These are phyloP conservation scores for Camelina hispida DNA, from an alignment of 345 rosid genomes.

Conservation along the genomic window DNA sequence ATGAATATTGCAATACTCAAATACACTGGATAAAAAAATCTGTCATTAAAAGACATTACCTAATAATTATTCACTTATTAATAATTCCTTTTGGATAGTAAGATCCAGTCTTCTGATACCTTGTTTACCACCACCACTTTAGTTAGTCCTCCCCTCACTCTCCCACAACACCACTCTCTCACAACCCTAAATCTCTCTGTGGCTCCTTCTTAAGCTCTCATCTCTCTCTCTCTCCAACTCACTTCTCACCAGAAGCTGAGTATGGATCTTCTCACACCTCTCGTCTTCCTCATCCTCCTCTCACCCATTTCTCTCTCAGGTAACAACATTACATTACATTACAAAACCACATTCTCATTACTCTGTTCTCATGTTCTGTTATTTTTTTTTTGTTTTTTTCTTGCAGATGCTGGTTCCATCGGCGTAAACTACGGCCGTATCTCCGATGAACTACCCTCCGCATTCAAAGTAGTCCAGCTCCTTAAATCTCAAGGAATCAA, in stretches of 20 bases:
- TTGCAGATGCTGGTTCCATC: constrained; percentile 72
- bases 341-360: neutral
- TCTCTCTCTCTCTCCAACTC: constrained; percentile 26
- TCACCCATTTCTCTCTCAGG: constrained; percentile 34
- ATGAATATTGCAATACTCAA: neutral
- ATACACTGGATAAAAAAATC: neutral
- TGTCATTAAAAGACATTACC: neutral
- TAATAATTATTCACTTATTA: neutral
- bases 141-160: neutral
- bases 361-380: neutral
- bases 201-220: neutral
- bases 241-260: constrained; percentile 35
- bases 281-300: constrained; percentile 27
- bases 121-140: constrained; percentile 9
- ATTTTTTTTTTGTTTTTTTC: neutral
- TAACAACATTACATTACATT: constrained; percentile 17
- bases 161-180: constrained; percentile 30
- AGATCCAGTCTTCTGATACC: constrained; percentile 30
- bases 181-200: constrained; percentile 12
- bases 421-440: constrained; percentile 96
- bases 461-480: constrained; percentile 68
- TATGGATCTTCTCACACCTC: constrained; percentile 28
- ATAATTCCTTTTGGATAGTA: constrained; percentile 7
- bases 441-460: constrained; percentile 82
- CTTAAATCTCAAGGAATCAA: constrained; percentile 73